Evolutionary conservation across 768 basidiomycete genomes (phyloP), one percentile per base, ranked within the genome.

Genomic region (Pleurotus giganteus): DNA sequence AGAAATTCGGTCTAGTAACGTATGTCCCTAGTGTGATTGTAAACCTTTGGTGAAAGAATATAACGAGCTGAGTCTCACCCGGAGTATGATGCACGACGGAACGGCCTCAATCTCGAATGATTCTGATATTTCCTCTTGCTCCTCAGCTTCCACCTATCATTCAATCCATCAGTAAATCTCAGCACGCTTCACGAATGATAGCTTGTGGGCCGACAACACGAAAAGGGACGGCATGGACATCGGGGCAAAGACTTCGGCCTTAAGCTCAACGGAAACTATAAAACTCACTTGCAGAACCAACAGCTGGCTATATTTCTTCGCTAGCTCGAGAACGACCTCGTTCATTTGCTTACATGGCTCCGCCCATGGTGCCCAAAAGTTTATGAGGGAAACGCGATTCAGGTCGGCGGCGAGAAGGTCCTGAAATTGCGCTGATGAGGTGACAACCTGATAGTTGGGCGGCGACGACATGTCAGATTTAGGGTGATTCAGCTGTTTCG

Each of bases 291-390:
- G 80, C 12, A 98, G 74, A 56, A 92, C 88, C 21, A 98, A 75
- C 1, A 89, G 69, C 2, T 73, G 61, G 0, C 83, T 74, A 64
- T 92, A 80, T 66, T 89, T 88, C 58, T 79, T 82, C 1, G 94
- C 82, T 42, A 96, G 77, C 63, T 90, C 88, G 7, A 64, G 57
- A 15, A 89, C 82, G 4, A 94, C 83, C 41, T 84, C 75, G 72
- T 94, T 94, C 88, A 97, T 96, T 62, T 87, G 80, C 62, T 79
- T 79, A 76, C 95, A 98, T 36, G 94, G 94, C 58, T 83, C 89
- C 0, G 94, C 97, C 92, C 93, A 89, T 70, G 83, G 75, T 39
- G 95, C 91, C 89, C 94, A 95, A 69, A 98, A 99, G 72, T 90
- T 92, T 65, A 97, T 84, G 32, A 96, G 75, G 3, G 94, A 94